Conservation (phyloP, 179 eudicot species). For the Corrigiola litoralis region DNA sequence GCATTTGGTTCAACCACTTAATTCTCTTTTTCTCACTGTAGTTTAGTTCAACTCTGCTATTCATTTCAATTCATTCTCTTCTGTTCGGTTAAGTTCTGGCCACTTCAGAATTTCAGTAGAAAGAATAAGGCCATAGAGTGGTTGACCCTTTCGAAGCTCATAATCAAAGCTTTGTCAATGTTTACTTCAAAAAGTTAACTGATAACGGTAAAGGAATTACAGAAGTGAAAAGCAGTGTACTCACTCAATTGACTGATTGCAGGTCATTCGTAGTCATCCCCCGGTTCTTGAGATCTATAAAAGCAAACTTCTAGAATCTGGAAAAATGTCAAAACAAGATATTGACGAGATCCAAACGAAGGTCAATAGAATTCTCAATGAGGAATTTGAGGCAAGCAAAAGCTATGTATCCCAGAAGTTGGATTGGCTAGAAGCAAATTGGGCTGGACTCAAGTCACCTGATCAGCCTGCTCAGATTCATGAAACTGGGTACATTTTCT, state of each 20-base stretch:
- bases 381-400: slow-evolving; percentile 74
- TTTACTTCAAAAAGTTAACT: no score
- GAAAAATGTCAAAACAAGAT: slow-evolving; percentile 53
- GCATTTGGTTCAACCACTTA: no score
- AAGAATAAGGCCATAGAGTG: no score
- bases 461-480: slow-evolving; percentile 67
- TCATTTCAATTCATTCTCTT: no score
- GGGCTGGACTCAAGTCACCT: slow-evolving; percentile 79
- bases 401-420: slow-evolving; percentile 51
- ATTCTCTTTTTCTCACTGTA: no score
- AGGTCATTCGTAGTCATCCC: slow-evolving; percentile 68
- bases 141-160: no score
- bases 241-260: neutral
- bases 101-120: no score
- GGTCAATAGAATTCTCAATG: slow-evolving; percentile 56
- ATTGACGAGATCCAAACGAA: slow-evolving; percentile 52
- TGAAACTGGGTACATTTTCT: slow-evolving; percentile 59
- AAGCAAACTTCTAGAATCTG: slow-evolving; percentile 53
- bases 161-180: no score
- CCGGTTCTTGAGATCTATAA: slow-evolving; percentile 64
- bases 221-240: no score
- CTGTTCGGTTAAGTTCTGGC: no score
- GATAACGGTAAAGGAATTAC: no score
- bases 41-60: no score
- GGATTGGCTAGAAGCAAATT: slow-evolving; percentile 87